A percentile compares a stretch with the other conserved stretches of the same genome.
phyloP scores from a whole-genome alignment of 1,284 basidiomycete species.

The Puccinia novopanici region DNA sequence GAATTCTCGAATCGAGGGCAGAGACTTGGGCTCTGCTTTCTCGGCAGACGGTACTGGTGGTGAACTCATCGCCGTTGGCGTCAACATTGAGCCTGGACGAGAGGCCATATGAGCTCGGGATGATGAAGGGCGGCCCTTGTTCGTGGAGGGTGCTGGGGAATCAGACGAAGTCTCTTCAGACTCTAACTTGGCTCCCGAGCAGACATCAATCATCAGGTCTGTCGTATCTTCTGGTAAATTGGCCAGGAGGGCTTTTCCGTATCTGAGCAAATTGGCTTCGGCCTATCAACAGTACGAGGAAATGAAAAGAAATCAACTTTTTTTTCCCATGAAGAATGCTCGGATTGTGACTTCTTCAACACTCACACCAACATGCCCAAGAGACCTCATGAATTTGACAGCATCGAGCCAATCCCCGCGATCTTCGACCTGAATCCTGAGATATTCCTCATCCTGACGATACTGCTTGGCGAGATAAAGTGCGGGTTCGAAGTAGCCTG shows the following conservation, averaged over 20 bases:
- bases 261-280: conserved; percentile 57
- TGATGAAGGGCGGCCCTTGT: conserved; percentile 60
- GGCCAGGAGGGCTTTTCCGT: conserved; percentile 67
- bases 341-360: conserved; percentile 10
- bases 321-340: neutral
- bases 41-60: conserved; percentile 54
- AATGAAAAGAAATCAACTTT: conserved; percentile 17
- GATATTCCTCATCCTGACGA: conserved; percentile 84
- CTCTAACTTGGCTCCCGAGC: conserved; percentile 66
- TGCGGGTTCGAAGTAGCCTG: conserved; percentile 92
- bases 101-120: conserved; percentile 61
- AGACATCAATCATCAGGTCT: conserved; percentile 84
- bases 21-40: conserved; percentile 60
- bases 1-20: conserved; percentile 80
- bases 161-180: neutral
- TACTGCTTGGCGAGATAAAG: conserved; percentile 91
- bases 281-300: conserved; percentile 64
- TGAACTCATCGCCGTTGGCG: conserved; percentile 11
- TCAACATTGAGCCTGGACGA: conserved; percentile 53
- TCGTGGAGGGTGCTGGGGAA: conserved; percentile 52
- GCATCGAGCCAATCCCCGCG: conserved; percentile 79
- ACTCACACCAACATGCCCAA: conserved; percentile 76
- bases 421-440: conserved; percentile 93
- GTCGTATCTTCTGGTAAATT: conserved; percentile 84
- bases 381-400: conserved; percentile 72